Conservation (phyloP, 2,329 filamentous ascomycete genomes). For the Arthroderma uncinatum region DNA sequence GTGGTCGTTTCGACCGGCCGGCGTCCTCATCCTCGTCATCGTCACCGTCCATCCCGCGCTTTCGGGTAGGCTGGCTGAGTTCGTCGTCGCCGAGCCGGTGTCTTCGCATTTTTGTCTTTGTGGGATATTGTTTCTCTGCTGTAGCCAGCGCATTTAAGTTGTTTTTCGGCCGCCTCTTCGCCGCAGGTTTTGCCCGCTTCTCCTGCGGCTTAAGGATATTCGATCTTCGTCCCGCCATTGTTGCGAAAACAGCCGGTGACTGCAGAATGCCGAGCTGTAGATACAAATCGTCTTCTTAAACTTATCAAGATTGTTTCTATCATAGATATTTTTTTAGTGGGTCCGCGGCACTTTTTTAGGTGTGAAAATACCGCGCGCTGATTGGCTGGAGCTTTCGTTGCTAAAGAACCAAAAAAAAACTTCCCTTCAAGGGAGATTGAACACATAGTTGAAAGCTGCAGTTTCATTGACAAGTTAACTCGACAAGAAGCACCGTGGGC, state of each 20-base stretch:
- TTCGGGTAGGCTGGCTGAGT: conserved; percentile 33
- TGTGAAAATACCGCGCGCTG: background rate
- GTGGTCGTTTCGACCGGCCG: conserved; percentile 34
- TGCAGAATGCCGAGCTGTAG: background rate
- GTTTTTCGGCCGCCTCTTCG: conserved; percentile 39
- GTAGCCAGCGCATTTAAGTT: conserved; percentile 54
- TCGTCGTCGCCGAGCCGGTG: conserved; percentile 49
- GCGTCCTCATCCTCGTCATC: conserved; percentile 26
- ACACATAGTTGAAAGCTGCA: too few species aligned
- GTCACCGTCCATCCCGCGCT: conserved; percentile 21
- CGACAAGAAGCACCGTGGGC: background rate
- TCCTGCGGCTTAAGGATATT: conserved; percentile 32
- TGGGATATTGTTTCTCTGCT: conserved; percentile 47
- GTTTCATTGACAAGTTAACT: background rate
- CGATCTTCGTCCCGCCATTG: conserved; percentile 34
- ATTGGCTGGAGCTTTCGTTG: conserved; percentile 1
- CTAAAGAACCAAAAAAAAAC: background rate
- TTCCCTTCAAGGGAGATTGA: background rate
- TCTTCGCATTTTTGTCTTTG: conserved; percentile 43
- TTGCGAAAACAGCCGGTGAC: conserved; percentile 4
- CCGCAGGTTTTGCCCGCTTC: conserved; percentile 30
- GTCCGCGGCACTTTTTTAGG: background rate
- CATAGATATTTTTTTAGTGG: conserved; percentile 1
- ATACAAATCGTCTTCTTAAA: background rate
- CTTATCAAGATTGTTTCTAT: background rate